These are phyloP conservation scores for Porodaedalea pini DNA, from an alignment of 1,284 basidiomycete genomes.

Conservation along the genomic window DNA sequence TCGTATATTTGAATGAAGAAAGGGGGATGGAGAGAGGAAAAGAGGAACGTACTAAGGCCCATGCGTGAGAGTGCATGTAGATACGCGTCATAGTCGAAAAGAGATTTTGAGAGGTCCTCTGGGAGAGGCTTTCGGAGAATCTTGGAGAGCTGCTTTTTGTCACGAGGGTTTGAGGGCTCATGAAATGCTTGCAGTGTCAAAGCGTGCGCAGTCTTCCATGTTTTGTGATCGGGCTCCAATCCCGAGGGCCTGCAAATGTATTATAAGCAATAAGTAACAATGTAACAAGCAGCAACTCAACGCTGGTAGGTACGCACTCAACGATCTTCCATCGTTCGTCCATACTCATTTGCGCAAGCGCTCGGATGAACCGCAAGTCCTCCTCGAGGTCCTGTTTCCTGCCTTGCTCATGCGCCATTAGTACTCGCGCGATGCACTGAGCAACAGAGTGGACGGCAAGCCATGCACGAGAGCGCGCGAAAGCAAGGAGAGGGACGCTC, in stretches of 20 bases:
- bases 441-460: constrained; percentile 73
- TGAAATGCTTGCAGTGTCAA: constrained; percentile 59
- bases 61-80: constrained; percentile 74
- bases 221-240: constrained; percentile 51
- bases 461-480: constrained; percentile 59
- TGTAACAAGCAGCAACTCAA: constrained; percentile 5
- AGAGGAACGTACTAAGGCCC: constrained; percentile 63
- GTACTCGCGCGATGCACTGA: constrained; percentile 59
- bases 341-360: constrained; percentile 63
- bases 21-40: constrained; percentile 1
- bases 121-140: constrained; percentile 56
- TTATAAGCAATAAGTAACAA: constrained; percentile 15
- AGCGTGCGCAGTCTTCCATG: constrained; percentile 60
- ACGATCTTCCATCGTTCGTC: constrained; percentile 58
- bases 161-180: constrained; percentile 42
- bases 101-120: constrained; percentile 46
- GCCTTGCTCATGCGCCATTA: constrained; percentile 53
- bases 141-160: constrained; percentile 55
- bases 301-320: constrained; percentile 37
- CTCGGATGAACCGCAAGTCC: constrained; percentile 49
- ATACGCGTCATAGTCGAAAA: constrained; percentile 77
- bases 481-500: constrained; percentile 55
- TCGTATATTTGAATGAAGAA: not conserved
- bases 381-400: constrained; percentile 38
- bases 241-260: constrained; percentile 30